Percentiles rank a stretch among this genome's conserved stretches.
Conservation (phyloP, 768 basidiomycete genomes). For the Agaricus blazei region DNA sequence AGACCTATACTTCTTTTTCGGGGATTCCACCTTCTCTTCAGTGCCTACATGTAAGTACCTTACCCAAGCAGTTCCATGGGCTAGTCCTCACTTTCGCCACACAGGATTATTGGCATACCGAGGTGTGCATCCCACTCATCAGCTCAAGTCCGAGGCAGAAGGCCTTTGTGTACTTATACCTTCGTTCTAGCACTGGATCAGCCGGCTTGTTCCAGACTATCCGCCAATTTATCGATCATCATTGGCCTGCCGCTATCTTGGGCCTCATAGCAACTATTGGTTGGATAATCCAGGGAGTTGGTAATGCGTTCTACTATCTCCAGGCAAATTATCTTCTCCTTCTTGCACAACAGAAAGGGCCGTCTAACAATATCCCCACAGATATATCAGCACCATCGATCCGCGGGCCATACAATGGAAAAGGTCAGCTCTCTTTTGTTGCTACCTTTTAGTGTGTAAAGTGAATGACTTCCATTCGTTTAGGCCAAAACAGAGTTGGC, state of each 20-base stretch:
- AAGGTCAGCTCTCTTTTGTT: slow-evolving; percentile 45
- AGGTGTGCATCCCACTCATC: slow-evolving; percentile 36
- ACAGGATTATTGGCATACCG: slow-evolving; percentile 91
- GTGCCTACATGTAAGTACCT: slow-evolving; percentile 76
- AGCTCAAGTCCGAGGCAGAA: slow-evolving; percentile 30
- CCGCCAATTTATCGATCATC: slow-evolving; percentile 63
- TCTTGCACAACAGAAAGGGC: slow-evolving; percentile 1
- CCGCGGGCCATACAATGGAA: slow-evolving; percentile 84
- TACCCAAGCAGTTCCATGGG: slow-evolving; percentile 18
- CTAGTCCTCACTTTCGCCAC: slow-evolving; percentile 25
- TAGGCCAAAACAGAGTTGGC: slow-evolving; percentile 85
- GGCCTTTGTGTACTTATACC: slow-evolving; percentile 14
- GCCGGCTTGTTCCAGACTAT: slow-evolving; percentile 95
- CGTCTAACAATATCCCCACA: slow-evolving; percentile 11
- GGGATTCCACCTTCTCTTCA: slow-evolving; percentile 94
- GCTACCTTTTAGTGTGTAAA: slow-evolving; percentile 1
- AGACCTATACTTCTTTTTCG: slow-evolving; percentile 98
- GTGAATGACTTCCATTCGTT: slow-evolving; percentile 9
- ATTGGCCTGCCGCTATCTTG: slow-evolving; percentile 77
- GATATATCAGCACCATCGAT: slow-evolving; percentile 46
- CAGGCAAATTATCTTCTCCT: slow-evolving; percentile 42
- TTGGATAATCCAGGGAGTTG: slow-evolving; percentile 83
- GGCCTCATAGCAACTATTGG: slow-evolving; percentile 78
- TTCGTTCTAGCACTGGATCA: slow-evolving; percentile 70
- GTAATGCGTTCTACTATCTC: slow-evolving; percentile 76